phyloP scores from a whole-genome alignment of 73 alveolate genomes.

The Uronychia setigera region DNA sequence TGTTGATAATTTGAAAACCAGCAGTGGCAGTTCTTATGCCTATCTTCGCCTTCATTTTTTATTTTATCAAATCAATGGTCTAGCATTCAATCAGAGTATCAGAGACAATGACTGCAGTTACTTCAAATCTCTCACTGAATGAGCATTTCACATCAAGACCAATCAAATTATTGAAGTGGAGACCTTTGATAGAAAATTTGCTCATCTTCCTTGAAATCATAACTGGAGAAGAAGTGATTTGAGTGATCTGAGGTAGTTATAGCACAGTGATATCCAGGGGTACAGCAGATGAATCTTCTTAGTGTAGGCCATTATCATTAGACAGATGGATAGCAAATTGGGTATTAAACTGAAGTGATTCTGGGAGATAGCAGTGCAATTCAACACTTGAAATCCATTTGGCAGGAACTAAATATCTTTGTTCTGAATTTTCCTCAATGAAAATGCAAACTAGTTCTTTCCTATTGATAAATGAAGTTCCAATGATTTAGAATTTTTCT shows the following conservation, averaged over 20 bases:
- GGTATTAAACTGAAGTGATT: background rate
- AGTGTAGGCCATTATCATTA: background rate
- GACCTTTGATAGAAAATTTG: background rate
- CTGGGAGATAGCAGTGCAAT: background rate
- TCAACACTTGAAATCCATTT: too few species aligned
- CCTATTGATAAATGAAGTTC: background rate
- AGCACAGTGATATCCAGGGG: background rate
- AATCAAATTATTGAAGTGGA: background rate
- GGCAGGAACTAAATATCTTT: background rate
- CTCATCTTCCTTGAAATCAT: background rate
- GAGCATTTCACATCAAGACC: background rate
- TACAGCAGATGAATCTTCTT: background rate
- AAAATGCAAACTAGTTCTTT: background rate
- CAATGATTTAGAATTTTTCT: background rate
- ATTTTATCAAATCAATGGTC: background rate
- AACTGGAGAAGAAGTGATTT: background rate
- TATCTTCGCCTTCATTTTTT: background rate
- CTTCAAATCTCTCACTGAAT: background rate
- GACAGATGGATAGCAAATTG: background rate
- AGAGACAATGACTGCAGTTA: background rate
- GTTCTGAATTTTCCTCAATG: background rate
- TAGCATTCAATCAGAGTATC: background rate
- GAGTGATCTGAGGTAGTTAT: background rate
- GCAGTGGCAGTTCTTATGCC: background rate
- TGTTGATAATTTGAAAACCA: background rate